Conservation (phyloP, 805 yeast species). For the Starmerella apis region DNA sequence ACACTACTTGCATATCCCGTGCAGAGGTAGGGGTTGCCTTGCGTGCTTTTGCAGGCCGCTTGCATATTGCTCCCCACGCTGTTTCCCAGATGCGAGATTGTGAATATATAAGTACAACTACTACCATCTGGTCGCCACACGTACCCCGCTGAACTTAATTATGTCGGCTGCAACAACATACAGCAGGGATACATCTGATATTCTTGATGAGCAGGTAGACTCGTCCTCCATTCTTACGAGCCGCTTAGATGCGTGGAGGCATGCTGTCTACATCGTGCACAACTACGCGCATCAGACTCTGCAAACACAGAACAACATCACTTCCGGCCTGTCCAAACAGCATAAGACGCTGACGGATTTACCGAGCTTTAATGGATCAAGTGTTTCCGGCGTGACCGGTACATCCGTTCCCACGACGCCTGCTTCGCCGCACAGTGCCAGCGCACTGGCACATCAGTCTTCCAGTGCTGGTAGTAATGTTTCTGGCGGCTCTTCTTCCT, state of each 20-base stretch:
- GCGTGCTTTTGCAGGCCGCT: slow-evolving; percentile 4
- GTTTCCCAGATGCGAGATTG: slow-evolving; percentile 1
- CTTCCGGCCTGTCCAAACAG: slow-evolving; percentile 30
- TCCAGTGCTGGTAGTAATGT: neutral
- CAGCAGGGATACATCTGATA: slow-evolving; percentile 15
- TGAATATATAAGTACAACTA: neutral
- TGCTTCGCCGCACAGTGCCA: neutral
- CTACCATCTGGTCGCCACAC: neutral
- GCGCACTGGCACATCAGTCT: neutral
- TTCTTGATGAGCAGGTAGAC: slow-evolving; percentile 27
- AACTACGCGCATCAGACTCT: slow-evolving; percentile 29
- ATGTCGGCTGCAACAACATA: slow-evolving; percentile 6
- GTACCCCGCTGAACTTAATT: neutral
- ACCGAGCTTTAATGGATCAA: slow-evolving; percentile 29
- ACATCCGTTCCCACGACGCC: slow-evolving; percentile 3
- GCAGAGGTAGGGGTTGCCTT: neutral
- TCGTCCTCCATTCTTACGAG: slow-evolving; percentile 32
- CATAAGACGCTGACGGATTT: slow-evolving; percentile 30
- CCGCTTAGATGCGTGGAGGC: slow-evolving; percentile 35
- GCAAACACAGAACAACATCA: slow-evolving; percentile 26
- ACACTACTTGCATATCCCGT: neutral
- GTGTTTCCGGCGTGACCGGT: slow-evolving; percentile 11
- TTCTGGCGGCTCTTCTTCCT: neutral
- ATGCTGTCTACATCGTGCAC: slow-evolving; percentile 28
- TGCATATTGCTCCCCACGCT: slow-evolving; percentile 8